phyloP scores from a whole-genome alignment of 106 monocot genomes.

The Ottelia alismoides region DNA sequence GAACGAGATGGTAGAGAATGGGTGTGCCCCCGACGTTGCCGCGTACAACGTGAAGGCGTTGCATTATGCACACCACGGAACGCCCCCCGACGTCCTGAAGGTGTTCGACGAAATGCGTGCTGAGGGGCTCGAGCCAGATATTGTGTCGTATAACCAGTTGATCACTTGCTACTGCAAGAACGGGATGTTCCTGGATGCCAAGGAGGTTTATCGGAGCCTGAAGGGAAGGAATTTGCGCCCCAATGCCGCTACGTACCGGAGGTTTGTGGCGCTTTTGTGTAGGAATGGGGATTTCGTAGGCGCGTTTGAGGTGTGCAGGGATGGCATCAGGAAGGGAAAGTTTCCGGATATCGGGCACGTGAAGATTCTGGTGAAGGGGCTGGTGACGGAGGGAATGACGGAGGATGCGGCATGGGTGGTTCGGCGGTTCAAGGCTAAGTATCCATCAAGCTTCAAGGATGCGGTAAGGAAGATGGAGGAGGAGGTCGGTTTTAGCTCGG shows the following conservation, averaged over 20 bases:
- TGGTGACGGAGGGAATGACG: constrained; percentile 37
- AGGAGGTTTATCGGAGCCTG: constrained; percentile 34
- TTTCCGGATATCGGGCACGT: constrained; percentile 50
- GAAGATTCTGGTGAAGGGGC: constrained; percentile 43
- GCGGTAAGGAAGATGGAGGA: no score
- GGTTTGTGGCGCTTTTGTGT: constrained; percentile 35
- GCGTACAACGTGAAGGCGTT: constrained; percentile 50
- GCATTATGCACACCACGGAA: constrained; percentile 27
- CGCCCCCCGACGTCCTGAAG: constrained; percentile 25
- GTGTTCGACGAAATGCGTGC: constrained; percentile 37
- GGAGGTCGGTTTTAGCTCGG: no score
- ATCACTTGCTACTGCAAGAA: constrained; percentile 46
- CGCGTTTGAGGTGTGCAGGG: constrained; percentile 35
- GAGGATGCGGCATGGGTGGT: constrained; percentile 52
- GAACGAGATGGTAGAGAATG: constrained; percentile 49
- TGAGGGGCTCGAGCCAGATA: constrained; percentile 44
- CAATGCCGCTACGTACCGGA: constrained; percentile 34
- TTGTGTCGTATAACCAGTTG: constrained; percentile 47
- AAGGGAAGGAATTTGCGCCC: constrained; percentile 24
- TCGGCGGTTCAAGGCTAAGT: no score
- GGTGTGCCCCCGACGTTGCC: constrained; percentile 33
- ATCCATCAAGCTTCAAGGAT: no score
- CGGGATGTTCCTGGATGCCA: constrained; percentile 35
- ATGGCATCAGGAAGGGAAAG: constrained; percentile 36
- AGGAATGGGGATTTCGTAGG: constrained; percentile 39